These are phyloP conservation scores for Ceratocystis smalleyi DNA, from an alignment of 2,329 filamentous ascomycete genomes.

Conservation along the genomic window DNA sequence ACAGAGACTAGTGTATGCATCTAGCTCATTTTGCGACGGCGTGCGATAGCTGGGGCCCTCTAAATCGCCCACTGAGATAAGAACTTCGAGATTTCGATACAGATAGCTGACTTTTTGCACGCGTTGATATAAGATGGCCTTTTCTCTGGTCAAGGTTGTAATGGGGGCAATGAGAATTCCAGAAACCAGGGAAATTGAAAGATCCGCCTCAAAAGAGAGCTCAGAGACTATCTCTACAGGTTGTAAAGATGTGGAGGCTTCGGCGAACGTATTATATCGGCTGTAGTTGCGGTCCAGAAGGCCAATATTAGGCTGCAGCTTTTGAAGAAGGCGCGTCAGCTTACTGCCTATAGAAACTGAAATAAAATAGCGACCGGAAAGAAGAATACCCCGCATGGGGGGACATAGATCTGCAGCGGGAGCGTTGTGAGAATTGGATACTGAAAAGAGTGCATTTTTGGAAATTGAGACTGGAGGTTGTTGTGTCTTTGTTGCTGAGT, in stretches of 20 bases:
- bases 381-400: not conserved
- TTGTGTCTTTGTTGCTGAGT: not conserved
- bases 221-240: conserved; percentile 21
- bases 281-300: conserved; percentile 12
- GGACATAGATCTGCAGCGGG: not conserved
- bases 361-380: conserved; percentile 8
- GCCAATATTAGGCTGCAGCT: conserved; percentile 7
- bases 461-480: not conserved
- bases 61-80: not conserved
- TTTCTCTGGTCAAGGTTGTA: not conserved
- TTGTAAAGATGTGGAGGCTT: not conserved
- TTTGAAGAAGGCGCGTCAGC: conserved; percentile 9
- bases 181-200: conserved; percentile 31
- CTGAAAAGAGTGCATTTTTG: not conserved
- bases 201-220: conserved; percentile 48
- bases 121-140: not conserved
- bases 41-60: conserved; percentile 27
- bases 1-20: conserved; percentile 35
- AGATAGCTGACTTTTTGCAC: conserved; percentile 37
- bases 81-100: conserved; percentile 36
- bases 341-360: conserved; percentile 9
- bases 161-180: conserved; percentile 52
- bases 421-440: not conserved
- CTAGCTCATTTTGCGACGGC: conserved; percentile 26
- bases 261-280: not conserved